Evolutionary conservation across 2,329 filamentous ascomycete species (phyloP).

Genomic region (Aspergillus tamarii): DNA sequence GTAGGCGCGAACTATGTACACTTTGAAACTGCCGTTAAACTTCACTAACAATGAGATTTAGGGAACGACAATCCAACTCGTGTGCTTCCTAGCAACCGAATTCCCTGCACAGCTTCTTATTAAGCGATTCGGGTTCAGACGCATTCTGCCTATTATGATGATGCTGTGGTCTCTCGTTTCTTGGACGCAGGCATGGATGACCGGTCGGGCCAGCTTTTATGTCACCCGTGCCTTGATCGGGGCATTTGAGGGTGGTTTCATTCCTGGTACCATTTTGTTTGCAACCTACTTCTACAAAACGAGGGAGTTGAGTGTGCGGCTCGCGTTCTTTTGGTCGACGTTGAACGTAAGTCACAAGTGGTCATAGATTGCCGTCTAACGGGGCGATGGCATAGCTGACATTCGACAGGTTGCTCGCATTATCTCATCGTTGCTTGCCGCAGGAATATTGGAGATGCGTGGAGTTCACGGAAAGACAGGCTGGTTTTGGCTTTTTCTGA

Average conservation of each 20-base stretch:
- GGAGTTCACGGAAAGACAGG: slow-evolving; percentile 46
- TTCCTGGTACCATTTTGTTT: slow-evolving; percentile 43
- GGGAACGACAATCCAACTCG: slow-evolving; percentile 29
- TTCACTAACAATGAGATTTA: neutral
- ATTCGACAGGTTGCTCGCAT: slow-evolving; percentile 32
- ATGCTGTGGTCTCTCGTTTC: slow-evolving; percentile 50
- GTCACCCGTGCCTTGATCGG: slow-evolving; percentile 45
- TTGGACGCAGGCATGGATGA: slow-evolving; percentile 39
- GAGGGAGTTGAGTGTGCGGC: slow-evolving; percentile 44
- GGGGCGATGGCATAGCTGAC: neutral
- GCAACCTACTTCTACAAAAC: slow-evolving; percentile 48
- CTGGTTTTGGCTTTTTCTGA: slow-evolving; percentile 48
- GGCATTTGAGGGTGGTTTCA: slow-evolving; percentile 42
- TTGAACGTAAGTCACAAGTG: slow-evolving; percentile 28
- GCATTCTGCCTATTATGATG: slow-evolving; percentile 51
- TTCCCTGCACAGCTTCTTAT: slow-evolving; percentile 52
- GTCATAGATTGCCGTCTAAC: no score
- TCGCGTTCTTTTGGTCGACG: slow-evolving; percentile 49
- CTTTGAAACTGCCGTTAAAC: neutral
- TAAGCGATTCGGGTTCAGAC: slow-evolving; percentile 50
- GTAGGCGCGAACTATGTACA: slow-evolving; percentile 11
- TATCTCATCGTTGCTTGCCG: slow-evolving; percentile 42
- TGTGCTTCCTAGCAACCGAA: slow-evolving; percentile 40
- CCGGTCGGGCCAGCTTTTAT: slow-evolving; percentile 38
- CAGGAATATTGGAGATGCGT: slow-evolving; percentile 47